Evolutionary conservation across 2,329 filamentous ascomycete genomes (phyloP), one percentile per base, ranked within the genome.

Genomic region (Monascus ruber): DNA sequence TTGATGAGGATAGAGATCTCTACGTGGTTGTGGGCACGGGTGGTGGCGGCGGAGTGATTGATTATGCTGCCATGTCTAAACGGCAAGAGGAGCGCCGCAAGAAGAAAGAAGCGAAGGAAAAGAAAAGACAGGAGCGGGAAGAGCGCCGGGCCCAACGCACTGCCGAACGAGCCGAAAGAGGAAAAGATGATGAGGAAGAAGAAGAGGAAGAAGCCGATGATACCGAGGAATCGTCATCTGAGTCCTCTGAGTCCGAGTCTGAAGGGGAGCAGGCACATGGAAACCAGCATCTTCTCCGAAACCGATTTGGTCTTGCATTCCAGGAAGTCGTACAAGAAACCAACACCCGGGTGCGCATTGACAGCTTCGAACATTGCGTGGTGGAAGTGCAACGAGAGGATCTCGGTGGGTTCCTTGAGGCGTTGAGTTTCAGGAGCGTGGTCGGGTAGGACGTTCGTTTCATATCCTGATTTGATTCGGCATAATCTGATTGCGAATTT

Each of bases 331-430:
- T 94, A 2, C 77, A 82, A 37, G 86, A 95, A 69, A 96, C 89
- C 10, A 91, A 81, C 42, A 85, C 89, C 0, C 69, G 88, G 10
- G 87, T 96, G 17, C 72, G 87, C 43, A 93, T 95, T 56, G 91
- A 98, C 63, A 93, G 85, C 60, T 98, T 98, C 55, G 91, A 98
- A 64, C 85, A 94, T 60, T 94, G 86, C 54, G 91, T 96, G 5
- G 88, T 96, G 35, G 91, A 98, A 60, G 89, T 98, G n/a, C 81
- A 81, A 64, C 95, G 94, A 68, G 91, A 96, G 58, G 91, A 96
- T 63, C 66, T 98, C 26, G 78, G 79, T 10, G 85, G 82, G 0
- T 98, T 98, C 60, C 69, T 98, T 48, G 91, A 98, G 67, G 81
- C 82, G 40, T 63, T 98, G 57, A 95, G 88, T 64, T 81, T 87